A percentile compares a stretch with the other conserved stretches of the same genome.
Conservation (phyloP, 495 filamentous ascomycete species). For the Xanthoparmelia taractica region DNA sequence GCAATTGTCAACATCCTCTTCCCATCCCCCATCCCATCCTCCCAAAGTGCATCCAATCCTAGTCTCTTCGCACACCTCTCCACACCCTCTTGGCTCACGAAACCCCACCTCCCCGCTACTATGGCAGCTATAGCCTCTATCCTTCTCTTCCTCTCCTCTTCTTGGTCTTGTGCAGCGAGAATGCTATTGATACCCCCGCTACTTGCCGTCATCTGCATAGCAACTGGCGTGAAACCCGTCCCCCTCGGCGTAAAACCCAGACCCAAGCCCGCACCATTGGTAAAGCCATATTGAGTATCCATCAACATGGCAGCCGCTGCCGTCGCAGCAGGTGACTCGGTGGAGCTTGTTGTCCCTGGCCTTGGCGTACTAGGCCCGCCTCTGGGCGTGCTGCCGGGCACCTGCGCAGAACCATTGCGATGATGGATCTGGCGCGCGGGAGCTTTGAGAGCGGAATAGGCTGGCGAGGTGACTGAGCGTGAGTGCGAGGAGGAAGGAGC, state of each 20-base stretch:
- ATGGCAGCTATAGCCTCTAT: conserved; percentile 41
- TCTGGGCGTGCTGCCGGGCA: conserved; percentile 11
- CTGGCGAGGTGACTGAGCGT: conserved; percentile 21
- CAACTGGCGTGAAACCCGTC: conserved; percentile 9
- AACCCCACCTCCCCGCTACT: conserved; percentile 37
- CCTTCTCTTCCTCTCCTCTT: conserved; percentile 48
- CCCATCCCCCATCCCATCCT: conserved; percentile 43
- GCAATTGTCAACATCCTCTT: conserved; percentile 59
- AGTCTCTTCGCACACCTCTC: conserved; percentile 65
- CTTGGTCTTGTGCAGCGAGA: conserved; percentile 30
- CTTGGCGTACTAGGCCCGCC: conserved; percentile 7
- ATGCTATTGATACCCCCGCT: conserved; percentile 8
- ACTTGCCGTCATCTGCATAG: conserved; percentile 16
- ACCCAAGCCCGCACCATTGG: conserved; percentile 8
- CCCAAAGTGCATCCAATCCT: conserved; percentile 69
- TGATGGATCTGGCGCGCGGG: conserved; percentile 92
- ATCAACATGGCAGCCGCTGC: conserved; percentile 15
- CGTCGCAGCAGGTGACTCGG: conserved; percentile 11
- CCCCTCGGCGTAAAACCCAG: conserved; percentile 1
- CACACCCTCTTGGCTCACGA: conserved; percentile 73
- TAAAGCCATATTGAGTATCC: conserved; percentile 4
- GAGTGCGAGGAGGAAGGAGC: conserved; percentile 13
- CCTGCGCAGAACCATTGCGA: conserved; percentile 30
- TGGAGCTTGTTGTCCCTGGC: conserved; percentile 10
- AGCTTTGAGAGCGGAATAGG: conserved; percentile 39